Conservation (phyloP, 208 protist species). For the Spongospora subterranea region DNA sequence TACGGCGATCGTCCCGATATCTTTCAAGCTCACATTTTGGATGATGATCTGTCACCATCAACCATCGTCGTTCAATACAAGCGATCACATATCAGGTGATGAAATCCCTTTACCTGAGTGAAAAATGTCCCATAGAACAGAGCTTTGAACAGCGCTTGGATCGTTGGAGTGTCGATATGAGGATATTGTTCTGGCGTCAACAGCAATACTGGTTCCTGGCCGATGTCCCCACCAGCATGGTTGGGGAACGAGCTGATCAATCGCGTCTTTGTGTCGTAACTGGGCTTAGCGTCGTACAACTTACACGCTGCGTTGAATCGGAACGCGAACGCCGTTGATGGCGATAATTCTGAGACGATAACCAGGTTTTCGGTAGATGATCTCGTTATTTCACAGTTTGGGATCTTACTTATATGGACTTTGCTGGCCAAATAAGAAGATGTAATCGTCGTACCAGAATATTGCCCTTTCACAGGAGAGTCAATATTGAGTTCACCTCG, state of each 20-base stretch:
- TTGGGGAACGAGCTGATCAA: background rate
- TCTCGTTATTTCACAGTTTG: background rate
- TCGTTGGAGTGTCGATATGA: background rate
- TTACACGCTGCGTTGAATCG: slow-evolving; percentile 16
- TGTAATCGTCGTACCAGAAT: too few species aligned
- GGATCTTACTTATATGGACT: background rate
- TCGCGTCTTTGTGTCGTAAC: background rate
- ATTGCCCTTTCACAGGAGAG: too few species aligned
- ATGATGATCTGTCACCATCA: slow-evolving; percentile 6
- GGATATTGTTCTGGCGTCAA: background rate
- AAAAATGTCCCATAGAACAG: slow-evolving; percentile 28
- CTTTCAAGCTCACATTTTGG: background rate
- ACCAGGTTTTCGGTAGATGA: background rate
- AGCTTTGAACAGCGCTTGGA: slow-evolving; percentile 45
- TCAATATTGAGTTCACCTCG: too few species aligned
- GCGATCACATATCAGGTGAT: too few species aligned
- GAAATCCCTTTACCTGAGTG: background rate
- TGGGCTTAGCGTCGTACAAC: slow-evolving; percentile 6
- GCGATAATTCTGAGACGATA: background rate
- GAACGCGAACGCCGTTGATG: background rate
- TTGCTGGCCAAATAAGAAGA: too few species aligned
- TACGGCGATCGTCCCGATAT: slow-evolving; percentile 5
- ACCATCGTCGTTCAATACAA: too few species aligned
- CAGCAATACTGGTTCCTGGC: background rate
- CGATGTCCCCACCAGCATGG: background rate